phyloP scores from a whole-genome alignment of 768 basidiomycete species.

The Russula dissimulans region DNA sequence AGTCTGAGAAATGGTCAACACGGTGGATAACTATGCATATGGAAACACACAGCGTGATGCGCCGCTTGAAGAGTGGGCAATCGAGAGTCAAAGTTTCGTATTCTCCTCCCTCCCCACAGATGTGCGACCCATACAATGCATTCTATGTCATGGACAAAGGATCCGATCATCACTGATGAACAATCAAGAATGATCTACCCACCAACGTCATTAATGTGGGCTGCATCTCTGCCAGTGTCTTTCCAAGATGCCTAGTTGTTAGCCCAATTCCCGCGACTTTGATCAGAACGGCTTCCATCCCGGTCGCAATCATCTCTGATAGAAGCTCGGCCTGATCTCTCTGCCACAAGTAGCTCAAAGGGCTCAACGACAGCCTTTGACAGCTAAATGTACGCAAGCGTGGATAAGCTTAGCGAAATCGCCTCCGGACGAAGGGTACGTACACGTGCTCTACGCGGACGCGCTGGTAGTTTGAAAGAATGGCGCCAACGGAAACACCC shows the following conservation, averaged over 20 bases:
- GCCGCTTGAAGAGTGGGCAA: slow-evolving; percentile 76
- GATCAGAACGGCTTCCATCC: slow-evolving; percentile 77
- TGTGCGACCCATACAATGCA: slow-evolving; percentile 74
- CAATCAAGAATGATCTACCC: slow-evolving; percentile 19
- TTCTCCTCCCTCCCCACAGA: slow-evolving; percentile 97
- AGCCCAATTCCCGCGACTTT: slow-evolving; percentile 96
- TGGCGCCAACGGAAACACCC: slow-evolving; percentile 91
- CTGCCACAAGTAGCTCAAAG: slow-evolving; percentile 92
- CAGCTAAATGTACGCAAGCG: slow-evolving; percentile 44
- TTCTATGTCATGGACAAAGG: slow-evolving; percentile 39
- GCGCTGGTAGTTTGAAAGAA: slow-evolving; percentile 94
- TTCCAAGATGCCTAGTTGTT: slow-evolving; percentile 67
- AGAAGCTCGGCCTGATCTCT: slow-evolving; percentile 80
- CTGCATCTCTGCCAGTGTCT: slow-evolving; percentile 64
- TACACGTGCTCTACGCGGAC: slow-evolving; percentile 97
- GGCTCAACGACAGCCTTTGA: slow-evolving; percentile 65
- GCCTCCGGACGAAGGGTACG: slow-evolving; percentile 24
- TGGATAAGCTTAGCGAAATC: background rate
- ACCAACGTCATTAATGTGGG: slow-evolving; percentile 66
- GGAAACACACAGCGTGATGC: slow-evolving; percentile 55
- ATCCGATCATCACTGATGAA: background rate
- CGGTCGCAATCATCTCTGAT: slow-evolving; percentile 72
- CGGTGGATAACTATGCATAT: background rate
- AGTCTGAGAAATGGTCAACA: slow-evolving; percentile 31
- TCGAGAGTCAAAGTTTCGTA: slow-evolving; percentile 92